Conservation (phyloP, 1,139 yeast species). For the Diutina siamensis region DNA sequence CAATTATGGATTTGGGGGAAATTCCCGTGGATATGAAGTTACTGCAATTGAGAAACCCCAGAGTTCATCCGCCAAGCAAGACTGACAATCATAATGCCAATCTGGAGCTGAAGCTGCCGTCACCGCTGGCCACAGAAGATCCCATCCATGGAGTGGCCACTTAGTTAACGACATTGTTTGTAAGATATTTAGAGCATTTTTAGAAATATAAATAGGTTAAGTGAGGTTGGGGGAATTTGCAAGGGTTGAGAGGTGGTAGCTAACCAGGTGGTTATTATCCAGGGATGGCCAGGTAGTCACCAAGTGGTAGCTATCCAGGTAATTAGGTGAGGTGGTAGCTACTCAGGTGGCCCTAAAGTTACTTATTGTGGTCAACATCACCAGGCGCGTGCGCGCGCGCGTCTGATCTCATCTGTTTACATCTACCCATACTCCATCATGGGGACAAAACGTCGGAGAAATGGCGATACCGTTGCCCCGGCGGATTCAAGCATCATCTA, state of each 20-base stretch:
- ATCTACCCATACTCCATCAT: no score
- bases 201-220: no score
- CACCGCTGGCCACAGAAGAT: neutral
- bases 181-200: no score
- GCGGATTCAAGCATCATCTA: neutral
- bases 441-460: constrained; percentile 1
- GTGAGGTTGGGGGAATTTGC: no score
- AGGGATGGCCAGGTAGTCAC: no score
- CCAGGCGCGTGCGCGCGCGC: neutral
- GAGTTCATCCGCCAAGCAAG: neutral
- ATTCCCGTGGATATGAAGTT: constrained; percentile 6
- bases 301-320: no score
- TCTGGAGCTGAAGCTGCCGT: neutral
- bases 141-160: neutral
- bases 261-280: neutral
- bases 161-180: neutral
- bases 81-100: neutral
- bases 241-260: no score
- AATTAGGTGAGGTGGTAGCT: no score
- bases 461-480: neutral
- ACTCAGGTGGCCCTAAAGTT: no score
- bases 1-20: constrained; percentile 5
- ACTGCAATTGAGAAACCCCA: constrained; percentile 2
- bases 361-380: no score
- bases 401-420: neutral